These are phyloP conservation scores for Leucogyrophana mollusca DNA, from an alignment of 768 basidiomycete species.

Conservation along the genomic window DNA sequence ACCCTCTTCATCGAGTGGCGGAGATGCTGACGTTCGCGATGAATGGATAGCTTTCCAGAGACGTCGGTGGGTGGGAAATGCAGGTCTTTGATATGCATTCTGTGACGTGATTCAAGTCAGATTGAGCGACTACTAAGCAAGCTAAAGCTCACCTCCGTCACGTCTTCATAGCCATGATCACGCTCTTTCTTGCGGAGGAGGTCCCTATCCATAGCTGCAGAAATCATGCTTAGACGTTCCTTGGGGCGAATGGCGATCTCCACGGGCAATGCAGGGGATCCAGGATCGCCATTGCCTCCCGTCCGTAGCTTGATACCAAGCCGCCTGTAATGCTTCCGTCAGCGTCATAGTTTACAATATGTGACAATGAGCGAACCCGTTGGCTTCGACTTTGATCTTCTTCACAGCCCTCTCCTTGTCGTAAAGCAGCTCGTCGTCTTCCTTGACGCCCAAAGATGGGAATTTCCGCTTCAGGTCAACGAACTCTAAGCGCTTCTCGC, in stretches of 20 bases:
- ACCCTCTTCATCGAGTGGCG: constrained; percentile 11
- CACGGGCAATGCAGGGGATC: constrained; percentile 35
- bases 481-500: constrained; percentile 75
- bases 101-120: constrained; percentile 26
- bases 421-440: constrained; percentile 68
- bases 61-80: constrained; percentile 55
- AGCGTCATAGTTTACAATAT: not conserved
- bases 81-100: constrained; percentile 71
- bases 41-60: constrained; percentile 63
- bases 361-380: constrained; percentile 10
- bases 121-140: not conserved
- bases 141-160: constrained; percentile 62
- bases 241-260: constrained; percentile 60
- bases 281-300: constrained; percentile 40
- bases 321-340: constrained; percentile 30
- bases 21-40: constrained; percentile 29
- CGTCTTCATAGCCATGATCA: constrained; percentile 86
- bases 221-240: constrained; percentile 61
- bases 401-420: constrained; percentile 71
- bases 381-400: constrained; percentile 44
- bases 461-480: constrained; percentile 80
- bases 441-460: constrained; percentile 56
- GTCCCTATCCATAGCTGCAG: constrained; percentile 56
- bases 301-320: constrained; percentile 54
- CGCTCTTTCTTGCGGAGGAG: constrained; percentile 64